phyloP scores from a whole-genome alignment of 345 rosid species.

The Gossypium rotundifolium region DNA sequence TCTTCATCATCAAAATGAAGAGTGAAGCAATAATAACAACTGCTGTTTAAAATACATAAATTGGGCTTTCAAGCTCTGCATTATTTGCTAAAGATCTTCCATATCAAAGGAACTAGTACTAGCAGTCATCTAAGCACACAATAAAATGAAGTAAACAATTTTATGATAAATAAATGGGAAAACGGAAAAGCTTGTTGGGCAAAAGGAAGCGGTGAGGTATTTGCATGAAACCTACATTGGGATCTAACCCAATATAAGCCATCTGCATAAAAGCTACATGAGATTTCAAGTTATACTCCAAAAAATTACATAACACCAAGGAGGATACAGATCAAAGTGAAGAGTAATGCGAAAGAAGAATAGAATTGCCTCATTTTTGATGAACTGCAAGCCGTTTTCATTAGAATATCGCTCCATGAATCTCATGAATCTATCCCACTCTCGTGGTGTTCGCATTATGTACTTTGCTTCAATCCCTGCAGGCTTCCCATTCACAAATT shows the following conservation, averaged over 20 bases:
- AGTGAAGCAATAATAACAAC: constrained; percentile 5
- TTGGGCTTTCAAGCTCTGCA: not conserved
- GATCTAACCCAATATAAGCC: constrained; percentile 1
- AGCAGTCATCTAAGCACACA: not conserved
- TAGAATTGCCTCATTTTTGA: constrained; percentile 53
- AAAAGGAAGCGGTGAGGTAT: constrained; percentile 4
- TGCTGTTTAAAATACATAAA: not conserved
- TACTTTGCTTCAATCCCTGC: constrained; percentile 79
- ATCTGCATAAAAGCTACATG: not conserved
- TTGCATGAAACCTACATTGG: not conserved
- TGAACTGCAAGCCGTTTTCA: constrained; percentile 75
- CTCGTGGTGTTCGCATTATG: constrained; percentile 70
- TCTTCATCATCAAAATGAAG: constrained; percentile 12
- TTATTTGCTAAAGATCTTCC: not conserved
- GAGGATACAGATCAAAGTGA: constrained; percentile 6
- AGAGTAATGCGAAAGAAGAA: constrained; percentile 14
- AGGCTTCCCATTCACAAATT: constrained; percentile 87
- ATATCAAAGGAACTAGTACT: constrained; percentile 3
- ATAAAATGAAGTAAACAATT: not conserved
- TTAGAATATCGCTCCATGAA: constrained; percentile 93
- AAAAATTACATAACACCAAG: constrained; percentile 10
- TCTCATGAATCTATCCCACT: constrained; percentile 97
- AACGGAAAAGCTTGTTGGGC: constrained; percentile 3
- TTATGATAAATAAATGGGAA: not conserved
- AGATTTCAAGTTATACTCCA: constrained; percentile 6